Evolutionary conservation across 371 early-diverging fungal genomes (phyloP).

Genomic region (Mucor ambiguus): DNA sequence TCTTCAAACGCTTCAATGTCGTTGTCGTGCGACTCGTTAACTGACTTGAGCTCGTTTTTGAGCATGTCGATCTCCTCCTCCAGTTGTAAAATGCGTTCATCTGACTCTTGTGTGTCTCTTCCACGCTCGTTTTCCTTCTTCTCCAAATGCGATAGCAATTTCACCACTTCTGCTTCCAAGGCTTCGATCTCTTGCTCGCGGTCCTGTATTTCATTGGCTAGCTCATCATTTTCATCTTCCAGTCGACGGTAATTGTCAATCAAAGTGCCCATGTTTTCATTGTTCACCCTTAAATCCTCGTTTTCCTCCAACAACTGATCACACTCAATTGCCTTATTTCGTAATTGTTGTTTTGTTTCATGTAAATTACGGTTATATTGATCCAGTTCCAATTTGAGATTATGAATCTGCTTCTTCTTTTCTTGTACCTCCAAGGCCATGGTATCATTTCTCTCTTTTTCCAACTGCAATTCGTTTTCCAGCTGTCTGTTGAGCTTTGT

Average conservation of each 20-base stretch:
- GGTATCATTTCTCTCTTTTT: constrained; percentile 35
- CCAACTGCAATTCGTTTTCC: constrained; percentile 17
- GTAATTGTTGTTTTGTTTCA: constrained; percentile 35
- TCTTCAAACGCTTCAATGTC: constrained; percentile 25
- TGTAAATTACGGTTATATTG: constrained; percentile 23
- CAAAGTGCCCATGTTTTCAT: constrained; percentile 7
- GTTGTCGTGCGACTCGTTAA: constrained; percentile 24
- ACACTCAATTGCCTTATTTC: constrained; percentile 27
- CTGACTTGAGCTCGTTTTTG: constrained; percentile 14
- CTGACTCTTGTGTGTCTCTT: constrained; percentile 11
- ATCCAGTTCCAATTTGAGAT: constrained; percentile 28
- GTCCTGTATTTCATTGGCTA: constrained; percentile 29
- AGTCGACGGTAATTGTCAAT: constrained; percentile 15
- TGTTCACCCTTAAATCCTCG: constrained; percentile 14
- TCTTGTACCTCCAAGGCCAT: constrained; percentile 32
- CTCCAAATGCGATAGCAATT: constrained; percentile 26
- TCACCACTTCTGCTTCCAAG: constrained; percentile 40
- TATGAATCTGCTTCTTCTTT: constrained; percentile 41
- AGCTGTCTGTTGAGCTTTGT: constrained; percentile 8
- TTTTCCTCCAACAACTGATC: constrained; percentile 31
- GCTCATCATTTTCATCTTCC: constrained; percentile 17
- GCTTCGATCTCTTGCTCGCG: constrained; percentile 38
- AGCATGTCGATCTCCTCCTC: constrained; percentile 21
- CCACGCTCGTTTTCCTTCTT: constrained; percentile 5
- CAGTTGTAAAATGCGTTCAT: constrained; percentile 11